Evolutionary conservation across 129 eudicot species (phyloP), one percentile per base, ranked within the genome.

Genomic region (Cynara cardunculus): DNA sequence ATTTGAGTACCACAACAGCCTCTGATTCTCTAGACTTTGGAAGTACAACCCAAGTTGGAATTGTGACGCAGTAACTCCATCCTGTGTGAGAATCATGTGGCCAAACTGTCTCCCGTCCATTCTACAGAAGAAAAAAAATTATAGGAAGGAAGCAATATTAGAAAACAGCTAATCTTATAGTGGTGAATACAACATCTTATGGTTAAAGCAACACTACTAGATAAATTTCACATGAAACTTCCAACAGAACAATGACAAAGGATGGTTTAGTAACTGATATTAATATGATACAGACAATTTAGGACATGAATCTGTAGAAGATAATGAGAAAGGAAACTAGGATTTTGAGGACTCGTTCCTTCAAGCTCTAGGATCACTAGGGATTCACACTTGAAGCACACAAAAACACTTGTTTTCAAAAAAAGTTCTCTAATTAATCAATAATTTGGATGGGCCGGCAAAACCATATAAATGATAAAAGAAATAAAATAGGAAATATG

Each of bases 41-140:
- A 86, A 86, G 91, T 44, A 90, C 92, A 53, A 85, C 86, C 97
- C 97, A 92, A 46, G 92, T 86, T 71, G 97, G 97, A 34, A 92
- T 74, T 49, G 89, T 92, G 65, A 92, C 80, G 75, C 97, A 92
- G 84, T 88, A 92, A 79, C 97, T 89, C 97, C 97, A 92, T 14
- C 97, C 97, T 21, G 89, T 37, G 76, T 83, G 91, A 85, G 90
- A 92, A 83, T 92, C 97, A 81, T 92, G 92, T 31, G 94, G 97
- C 97, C 94, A 92, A 44, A 89, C 83, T 56, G 94, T 89, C 26
- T 92, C 92, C 34, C 88, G 85, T 37, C 94, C 97, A 78, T 83
- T 85, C 97, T 92, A 73, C 84, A 83, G 25, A 78, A 41, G 4
- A 26, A 67, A 7, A 35, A 25, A 66, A 12, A 46, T 37, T 28